Percentiles rank a stretch among this genome's conserved stretches.
phyloP scores from a whole-genome alignment of 2,329 filamentous ascomycete genomes.

The Emmonsia crescens region DNA sequence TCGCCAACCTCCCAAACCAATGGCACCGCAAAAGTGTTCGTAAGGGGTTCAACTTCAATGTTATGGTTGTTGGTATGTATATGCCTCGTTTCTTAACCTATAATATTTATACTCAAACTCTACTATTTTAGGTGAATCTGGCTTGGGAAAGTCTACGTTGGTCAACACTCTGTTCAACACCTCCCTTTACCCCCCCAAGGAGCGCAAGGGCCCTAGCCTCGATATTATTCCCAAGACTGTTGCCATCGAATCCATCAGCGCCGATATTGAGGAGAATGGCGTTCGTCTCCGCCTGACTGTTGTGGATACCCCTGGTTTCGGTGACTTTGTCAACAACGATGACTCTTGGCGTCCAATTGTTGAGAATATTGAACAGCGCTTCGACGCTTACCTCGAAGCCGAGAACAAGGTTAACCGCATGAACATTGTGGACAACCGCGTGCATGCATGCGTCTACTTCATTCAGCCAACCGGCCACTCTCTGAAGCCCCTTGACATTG shows the following conservation, averaged over 20 bases:
- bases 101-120: not conserved
- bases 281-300: conserved; percentile 93
- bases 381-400: conserved; percentile 94
- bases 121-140: conserved; percentile 70
- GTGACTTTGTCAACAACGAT: conserved; percentile 99
- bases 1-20: conserved; percentile 97
- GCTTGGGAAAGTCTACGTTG: conserved; percentile 95
- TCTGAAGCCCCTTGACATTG: conserved; percentile 94
- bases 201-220: conserved; percentile 92
- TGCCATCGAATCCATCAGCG: conserved; percentile 86
- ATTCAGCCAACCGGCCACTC: conserved; percentile 98
- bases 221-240: conserved; percentile 99
- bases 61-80: conserved; percentile 96
- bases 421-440: conserved; percentile 99
- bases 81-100: not conserved
- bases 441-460: conserved; percentile 98
- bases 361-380: conserved; percentile 98
- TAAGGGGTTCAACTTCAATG: conserved; percentile 99
- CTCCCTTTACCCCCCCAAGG: conserved; percentile 94
- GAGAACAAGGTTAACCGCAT: conserved; percentile 99
- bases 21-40: conserved; percentile 99
- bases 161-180: conserved; percentile 99
- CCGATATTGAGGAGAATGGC: conserved; percentile 96
- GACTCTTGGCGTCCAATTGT: conserved; percentile 98
- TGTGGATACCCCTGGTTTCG: conserved; percentile 94